Percentiles rank a stretch among this genome's conserved stretches.
These are phyloP conservation scores for Hawksworthiomyces lignivorus DNA, from an alignment of 2,329 filamentous ascomycete genomes.

Conservation along the genomic window DNA sequence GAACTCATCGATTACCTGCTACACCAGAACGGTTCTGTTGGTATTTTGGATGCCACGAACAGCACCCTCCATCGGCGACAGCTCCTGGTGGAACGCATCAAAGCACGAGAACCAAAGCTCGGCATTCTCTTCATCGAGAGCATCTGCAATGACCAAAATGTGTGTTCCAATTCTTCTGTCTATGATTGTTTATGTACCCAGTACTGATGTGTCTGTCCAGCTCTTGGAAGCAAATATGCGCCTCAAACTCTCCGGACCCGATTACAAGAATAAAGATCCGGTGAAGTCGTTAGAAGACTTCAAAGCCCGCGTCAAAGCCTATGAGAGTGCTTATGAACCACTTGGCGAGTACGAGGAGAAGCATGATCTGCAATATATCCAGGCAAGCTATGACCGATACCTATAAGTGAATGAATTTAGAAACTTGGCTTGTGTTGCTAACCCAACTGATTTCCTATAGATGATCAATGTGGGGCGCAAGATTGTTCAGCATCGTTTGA, in stretches of 20 bases:
- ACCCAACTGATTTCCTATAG: constrained; percentile 35
- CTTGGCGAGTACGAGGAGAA: constrained; percentile 87
- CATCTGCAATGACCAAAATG: constrained; percentile 73
- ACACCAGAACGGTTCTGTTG: constrained; percentile 73
- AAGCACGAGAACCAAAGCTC: constrained; percentile 72
- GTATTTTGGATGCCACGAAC: constrained; percentile 95
- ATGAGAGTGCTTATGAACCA: constrained; percentile 89
- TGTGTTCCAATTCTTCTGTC: constrained; percentile 21
- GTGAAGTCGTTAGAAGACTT: constrained; percentile 79
- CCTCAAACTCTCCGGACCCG: constrained; percentile 87
- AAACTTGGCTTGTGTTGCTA: too few relatives aligned
- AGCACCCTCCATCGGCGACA: constrained; percentile 83
- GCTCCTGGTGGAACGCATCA: constrained; percentile 75
- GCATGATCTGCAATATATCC: constrained; percentile 87
- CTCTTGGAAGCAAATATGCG: constrained; percentile 95
- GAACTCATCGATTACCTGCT: constrained; percentile 88
- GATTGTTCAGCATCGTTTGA: constrained; percentile 80
- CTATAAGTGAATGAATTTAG: too few relatives aligned
- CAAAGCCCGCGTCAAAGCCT: constrained; percentile 83
- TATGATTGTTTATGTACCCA: too few relatives aligned
- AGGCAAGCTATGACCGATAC: constrained; percentile 45
- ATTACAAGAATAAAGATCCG: constrained; percentile 93
- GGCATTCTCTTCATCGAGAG: constrained; percentile 95
- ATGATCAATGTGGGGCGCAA: constrained; percentile 98
- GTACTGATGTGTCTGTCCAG: constrained; percentile 21